These are phyloP conservation scores for Pancytospora philotis DNA, from an alignment of 371 early-diverging fungal species.

Conservation along the genomic window DNA sequence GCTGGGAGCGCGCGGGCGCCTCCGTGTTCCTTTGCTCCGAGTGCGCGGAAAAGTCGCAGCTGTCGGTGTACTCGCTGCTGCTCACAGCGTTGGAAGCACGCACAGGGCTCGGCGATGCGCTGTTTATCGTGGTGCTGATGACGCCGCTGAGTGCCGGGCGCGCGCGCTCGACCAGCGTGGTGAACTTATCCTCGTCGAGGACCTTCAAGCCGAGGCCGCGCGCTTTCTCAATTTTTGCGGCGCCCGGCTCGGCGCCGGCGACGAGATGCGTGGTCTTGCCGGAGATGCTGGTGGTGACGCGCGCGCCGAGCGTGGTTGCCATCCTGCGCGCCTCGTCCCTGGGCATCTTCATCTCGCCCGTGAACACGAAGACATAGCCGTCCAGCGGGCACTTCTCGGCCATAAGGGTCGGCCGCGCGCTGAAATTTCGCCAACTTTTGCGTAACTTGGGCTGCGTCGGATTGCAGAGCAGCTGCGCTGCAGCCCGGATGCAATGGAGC, in stretches of 20 bases:
- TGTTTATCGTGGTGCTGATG: conserved; percentile 32
- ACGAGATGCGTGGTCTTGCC: conserved; percentile 78
- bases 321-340: conserved; percentile 48
- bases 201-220: conserved; percentile 65
- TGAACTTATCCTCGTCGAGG: conserved; percentile 75
- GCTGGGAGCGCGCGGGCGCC: neutral
- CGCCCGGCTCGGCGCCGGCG: conserved; percentile 77
- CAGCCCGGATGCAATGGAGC: too few species aligned
- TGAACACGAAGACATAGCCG: conserved; percentile 50
- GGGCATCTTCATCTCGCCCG: conserved; percentile 44
- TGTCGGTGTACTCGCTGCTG: conserved; percentile 1
- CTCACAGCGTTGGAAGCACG: neutral
- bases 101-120: neutral
- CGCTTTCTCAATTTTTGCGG: conserved; percentile 74
- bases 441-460: too few species aligned
- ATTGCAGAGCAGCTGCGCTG: too few species aligned
- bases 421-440: too few species aligned
- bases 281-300: conserved; percentile 70
- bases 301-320: conserved; percentile 61
- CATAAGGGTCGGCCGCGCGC: too few species aligned
- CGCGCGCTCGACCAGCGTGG: conserved; percentile 63
- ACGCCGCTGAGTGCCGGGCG: conserved; percentile 9
- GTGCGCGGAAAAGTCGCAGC: conserved; percentile 3
- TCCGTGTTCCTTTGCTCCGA: conserved; percentile 2
- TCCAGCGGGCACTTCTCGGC: conserved; percentile 23